Evolutionary conservation across 768 basidiomycete genomes (phyloP).

Genomic region (Tricholoma saponaceum): DNA sequence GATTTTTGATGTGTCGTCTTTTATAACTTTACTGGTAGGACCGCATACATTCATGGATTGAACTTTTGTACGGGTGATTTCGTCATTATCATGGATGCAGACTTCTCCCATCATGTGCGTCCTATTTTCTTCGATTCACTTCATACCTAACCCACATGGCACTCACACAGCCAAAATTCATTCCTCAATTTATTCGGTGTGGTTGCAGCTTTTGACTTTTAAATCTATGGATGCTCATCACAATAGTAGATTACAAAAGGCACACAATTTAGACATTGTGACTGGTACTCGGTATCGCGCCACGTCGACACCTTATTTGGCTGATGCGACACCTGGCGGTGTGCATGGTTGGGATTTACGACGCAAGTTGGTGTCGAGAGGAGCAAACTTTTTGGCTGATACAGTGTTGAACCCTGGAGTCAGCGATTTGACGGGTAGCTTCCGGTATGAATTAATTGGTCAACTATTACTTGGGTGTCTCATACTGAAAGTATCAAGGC

Average conservation of each 20-base stretch:
- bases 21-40: constrained; percentile 41
- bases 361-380: constrained; percentile 82
- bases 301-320: constrained; percentile 50
- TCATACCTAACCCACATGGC: not conserved
- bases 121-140: not conserved
- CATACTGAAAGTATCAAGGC: constrained; percentile 30
- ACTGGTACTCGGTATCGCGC: constrained; percentile 87
- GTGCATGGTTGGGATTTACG: constrained; percentile 93
- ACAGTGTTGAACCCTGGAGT: constrained; percentile 83
- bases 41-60: constrained; percentile 89
- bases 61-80: constrained; percentile 89
- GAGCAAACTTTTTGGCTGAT: constrained; percentile 88
- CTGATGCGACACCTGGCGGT: constrained; percentile 69
- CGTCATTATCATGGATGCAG: constrained; percentile 96
- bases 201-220: constrained; percentile 5
- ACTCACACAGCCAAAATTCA: constrained; percentile 77
- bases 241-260: constrained; percentile 63
- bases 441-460: constrained; percentile 49
- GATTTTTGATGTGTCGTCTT: not conserved
- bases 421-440: constrained; percentile 88
- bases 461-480: not conserved
- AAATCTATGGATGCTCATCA: not conserved
- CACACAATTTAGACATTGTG: constrained; percentile 89
- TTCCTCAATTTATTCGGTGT: constrained; percentile 86
- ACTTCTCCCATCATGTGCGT: constrained; percentile 91